Percentiles rank a stretch among this genome's conserved stretches.
These are phyloP conservation scores for Ulmus americana DNA, from an alignment of 331 rosid genomes.

Conservation along the genomic window DNA sequence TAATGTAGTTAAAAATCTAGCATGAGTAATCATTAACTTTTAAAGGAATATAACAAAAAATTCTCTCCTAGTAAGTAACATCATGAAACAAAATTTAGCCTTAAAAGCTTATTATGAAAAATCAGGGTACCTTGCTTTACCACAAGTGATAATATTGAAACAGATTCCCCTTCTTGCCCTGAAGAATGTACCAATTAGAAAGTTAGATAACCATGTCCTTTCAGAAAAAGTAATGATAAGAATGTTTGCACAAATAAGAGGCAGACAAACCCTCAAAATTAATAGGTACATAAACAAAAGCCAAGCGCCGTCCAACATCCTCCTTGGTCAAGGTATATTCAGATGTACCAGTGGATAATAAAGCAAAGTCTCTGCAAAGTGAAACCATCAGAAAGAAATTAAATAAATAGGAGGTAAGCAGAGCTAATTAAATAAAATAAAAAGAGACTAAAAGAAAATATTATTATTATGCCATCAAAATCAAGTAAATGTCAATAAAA, in stretches of 20 bases:
- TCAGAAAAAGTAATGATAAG: conserved; percentile 11
- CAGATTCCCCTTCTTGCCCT: conserved; percentile 91
- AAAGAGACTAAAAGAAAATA: neutral
- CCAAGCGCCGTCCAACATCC: conserved; percentile 68
- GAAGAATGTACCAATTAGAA: conserved; percentile 27
- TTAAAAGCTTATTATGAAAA: conserved; percentile 19
- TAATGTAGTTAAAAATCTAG: neutral
- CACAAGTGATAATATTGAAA: conserved; percentile 47
- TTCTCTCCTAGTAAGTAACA: neutral
- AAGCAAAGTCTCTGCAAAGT: conserved; percentile 48
- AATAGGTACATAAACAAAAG: conserved; percentile 74
- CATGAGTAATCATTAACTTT: neutral
- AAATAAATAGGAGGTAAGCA: conserved; percentile 6
- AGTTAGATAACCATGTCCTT: conserved; percentile 9
- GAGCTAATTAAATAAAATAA: conserved; percentile 11
- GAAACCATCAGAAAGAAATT: conserved; percentile 10
- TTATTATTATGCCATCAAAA: neutral
- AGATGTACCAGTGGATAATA: conserved; percentile 68
- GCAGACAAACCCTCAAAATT: conserved; percentile 73
- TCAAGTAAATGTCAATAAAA: neutral
- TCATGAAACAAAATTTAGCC: conserved; percentile 10
- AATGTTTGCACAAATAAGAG: conserved; percentile 17
- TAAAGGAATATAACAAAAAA: neutral
- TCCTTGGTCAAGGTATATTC: conserved; percentile 83
- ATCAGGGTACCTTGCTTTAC: conserved; percentile 75